Percentiles rank a stretch among this genome's conserved stretches.
phyloP scores from a whole-genome alignment of 1,139 yeast genomes.

The Zygosaccharomyces sapae region DNA sequence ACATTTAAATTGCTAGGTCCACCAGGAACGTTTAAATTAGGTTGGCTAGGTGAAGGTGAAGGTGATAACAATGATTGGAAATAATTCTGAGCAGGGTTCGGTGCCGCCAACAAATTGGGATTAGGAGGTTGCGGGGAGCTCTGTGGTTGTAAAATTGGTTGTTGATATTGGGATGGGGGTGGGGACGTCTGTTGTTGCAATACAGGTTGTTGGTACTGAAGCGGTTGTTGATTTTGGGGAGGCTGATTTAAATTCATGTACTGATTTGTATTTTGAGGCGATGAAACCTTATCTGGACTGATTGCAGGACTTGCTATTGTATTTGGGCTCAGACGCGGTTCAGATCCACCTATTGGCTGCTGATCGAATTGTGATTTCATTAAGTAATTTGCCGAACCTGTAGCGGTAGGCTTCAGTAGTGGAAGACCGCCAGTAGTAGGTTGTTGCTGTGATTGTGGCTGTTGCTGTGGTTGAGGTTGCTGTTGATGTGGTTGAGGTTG shows the following conservation, averaged over 20 bases:
- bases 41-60: slow-evolving; percentile 25
- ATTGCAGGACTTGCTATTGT: slow-evolving; percentile 10
- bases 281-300: slow-evolving; percentile 8
- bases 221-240: slow-evolving; percentile 13
- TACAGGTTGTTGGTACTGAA: slow-evolving; percentile 26
- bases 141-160: slow-evolving; percentile 45
- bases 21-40: slow-evolving; percentile 18
- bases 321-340: slow-evolving; percentile 5
- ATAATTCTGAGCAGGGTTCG: slow-evolving; percentile 27
- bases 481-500: not conserved
- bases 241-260: slow-evolving; percentile 3
- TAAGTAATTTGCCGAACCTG: slow-evolving; percentile 34
- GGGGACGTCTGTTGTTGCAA: slow-evolving; percentile 28
- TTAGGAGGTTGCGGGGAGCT: not conserved
- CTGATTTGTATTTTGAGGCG: slow-evolving; percentile 20
- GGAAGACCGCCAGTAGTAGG: slow-evolving; percentile 8
- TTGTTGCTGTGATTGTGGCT: slow-evolving; percentile 2
- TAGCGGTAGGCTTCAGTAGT: slow-evolving; percentile 33
- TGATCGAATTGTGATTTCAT: slow-evolving; percentile 32
- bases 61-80: slow-evolving; percentile 27
- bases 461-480: not conserved
- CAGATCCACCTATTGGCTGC: slow-evolving; percentile 4
- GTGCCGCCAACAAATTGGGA: slow-evolving; percentile 18
- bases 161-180: slow-evolving; percentile 22
- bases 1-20: slow-evolving; percentile 16